These are phyloP conservation scores for Suhomyces choctaworum DNA, from an alignment of 1,139 yeast species.

Conservation along the genomic window DNA sequence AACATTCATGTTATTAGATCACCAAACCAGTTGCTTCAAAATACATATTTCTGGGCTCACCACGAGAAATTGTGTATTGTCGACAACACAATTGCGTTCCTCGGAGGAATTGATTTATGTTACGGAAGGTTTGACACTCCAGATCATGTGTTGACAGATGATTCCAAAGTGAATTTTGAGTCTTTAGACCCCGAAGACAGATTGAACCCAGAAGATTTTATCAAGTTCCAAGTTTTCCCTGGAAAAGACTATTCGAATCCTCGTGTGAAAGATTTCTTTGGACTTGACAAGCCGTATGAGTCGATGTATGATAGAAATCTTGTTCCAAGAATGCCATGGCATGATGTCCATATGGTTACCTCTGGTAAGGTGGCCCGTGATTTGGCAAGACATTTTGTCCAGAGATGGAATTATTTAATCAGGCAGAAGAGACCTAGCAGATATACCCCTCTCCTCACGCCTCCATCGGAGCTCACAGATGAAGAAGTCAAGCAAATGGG, in stretches of 20 bases:
- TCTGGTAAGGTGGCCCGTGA: constrained; percentile 97
- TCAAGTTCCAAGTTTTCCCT: constrained; percentile 75
- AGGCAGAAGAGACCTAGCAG: constrained; percentile 95
- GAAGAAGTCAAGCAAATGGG: constrained; percentile 67
- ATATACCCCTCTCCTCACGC: constrained; percentile 85
- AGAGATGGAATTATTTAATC: constrained; percentile 92
- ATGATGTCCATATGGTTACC: constrained; percentile 95
- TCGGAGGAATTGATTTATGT: constrained; percentile 96
- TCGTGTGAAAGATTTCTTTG: constrained; percentile 81
- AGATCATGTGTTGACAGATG: constrained; percentile 88
- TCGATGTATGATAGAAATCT: constrained; percentile 84
- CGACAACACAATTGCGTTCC: constrained; percentile 85
- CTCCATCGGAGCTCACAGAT: constrained; percentile 83
- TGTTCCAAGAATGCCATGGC: constrained; percentile 99
- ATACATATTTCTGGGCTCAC: constrained; percentile 98
- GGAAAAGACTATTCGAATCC: constrained; percentile 99
- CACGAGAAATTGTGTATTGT: constrained; percentile 90
- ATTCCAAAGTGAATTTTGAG: constrained; percentile 46
- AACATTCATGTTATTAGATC: constrained; percentile 91
- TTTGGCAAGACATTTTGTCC: constrained; percentile 89
- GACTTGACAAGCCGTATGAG: constrained; percentile 81
- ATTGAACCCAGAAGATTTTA: constrained; percentile 33
- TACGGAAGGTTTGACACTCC: constrained; percentile 97
- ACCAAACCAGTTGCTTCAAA: constrained; percentile 92
- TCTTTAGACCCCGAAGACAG: constrained; percentile 31